Percentiles rank a stretch among this genome's conserved stretches.
phyloP scores from a whole-genome alignment of 371 early-diverging fungal genomes.

The Mortierella sp. region DNA sequence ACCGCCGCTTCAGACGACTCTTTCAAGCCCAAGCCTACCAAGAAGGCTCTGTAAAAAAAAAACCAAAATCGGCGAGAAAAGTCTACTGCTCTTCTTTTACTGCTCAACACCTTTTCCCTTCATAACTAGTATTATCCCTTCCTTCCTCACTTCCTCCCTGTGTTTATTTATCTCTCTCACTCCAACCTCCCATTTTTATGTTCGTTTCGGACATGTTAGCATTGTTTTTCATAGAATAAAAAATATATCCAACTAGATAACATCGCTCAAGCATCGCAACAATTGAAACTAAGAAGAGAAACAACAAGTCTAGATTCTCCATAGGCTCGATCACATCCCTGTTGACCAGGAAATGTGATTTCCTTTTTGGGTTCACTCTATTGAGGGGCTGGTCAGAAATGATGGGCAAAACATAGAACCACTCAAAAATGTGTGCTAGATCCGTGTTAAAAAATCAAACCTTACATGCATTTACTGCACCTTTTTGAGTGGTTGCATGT shows the following conservation, averaged over 20 bases:
- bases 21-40: conserved; percentile 28
- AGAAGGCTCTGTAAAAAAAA: conserved; percentile 20
- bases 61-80: not conserved
- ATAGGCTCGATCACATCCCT: too few relatives aligned
- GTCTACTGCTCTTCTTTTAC: not conserved
- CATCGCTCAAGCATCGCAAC: not conserved
- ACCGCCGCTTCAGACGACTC: conserved; percentile 32
- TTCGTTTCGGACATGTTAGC: not conserved
- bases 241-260: not conserved
- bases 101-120: not conserved
- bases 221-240: conserved; percentile 8
- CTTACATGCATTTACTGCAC: too few relatives aligned
- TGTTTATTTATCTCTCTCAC: conserved; percentile 4
- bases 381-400: too few relatives aligned
- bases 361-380: too few relatives aligned
- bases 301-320: not conserved
- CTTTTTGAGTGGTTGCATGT: too few relatives aligned
- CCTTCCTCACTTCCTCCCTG: not conserved
- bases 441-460: too few relatives aligned
- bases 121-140: not conserved
- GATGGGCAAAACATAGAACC: too few relatives aligned
- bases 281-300: not conserved
- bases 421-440: too few relatives aligned
- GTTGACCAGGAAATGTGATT: too few relatives aligned
- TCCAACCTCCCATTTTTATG: not conserved